Conservation (phyloP, 1,284 basidiomycete genomes). For the Pisolithus thermaeus region DNA sequence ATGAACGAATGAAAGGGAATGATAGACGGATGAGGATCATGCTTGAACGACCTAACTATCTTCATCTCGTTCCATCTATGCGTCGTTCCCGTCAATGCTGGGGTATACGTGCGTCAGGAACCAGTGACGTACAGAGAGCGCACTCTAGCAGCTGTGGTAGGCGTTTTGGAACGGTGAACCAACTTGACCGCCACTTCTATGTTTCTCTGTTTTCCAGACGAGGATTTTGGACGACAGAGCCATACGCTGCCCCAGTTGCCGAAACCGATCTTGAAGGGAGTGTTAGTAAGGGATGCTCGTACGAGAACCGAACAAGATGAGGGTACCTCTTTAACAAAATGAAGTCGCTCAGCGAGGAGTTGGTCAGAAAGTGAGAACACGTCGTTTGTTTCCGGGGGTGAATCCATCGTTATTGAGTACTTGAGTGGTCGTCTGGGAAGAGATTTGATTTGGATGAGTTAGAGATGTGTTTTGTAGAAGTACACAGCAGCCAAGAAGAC, state of each 20-base stretch:
- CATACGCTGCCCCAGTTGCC: conserved; percentile 87
- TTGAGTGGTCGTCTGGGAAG: not conserved
- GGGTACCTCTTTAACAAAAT: conserved; percentile 70
- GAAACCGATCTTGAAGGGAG: conserved; percentile 59
- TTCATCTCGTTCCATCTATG: conserved; percentile 92
- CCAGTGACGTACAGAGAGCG: conserved; percentile 60
- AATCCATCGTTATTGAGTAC: conserved; percentile 20
- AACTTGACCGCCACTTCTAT: conserved; percentile 82
- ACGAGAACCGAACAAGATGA: conserved; percentile 2
- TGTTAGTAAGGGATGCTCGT: not conserved
- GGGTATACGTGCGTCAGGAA: conserved; percentile 2
- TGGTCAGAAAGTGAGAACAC: conserved; percentile 56
- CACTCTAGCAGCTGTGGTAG: conserved; percentile 82
- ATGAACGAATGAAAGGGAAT: conserved; percentile 90
- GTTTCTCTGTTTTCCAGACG: conserved; percentile 35
- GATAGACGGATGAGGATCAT: conserved; percentile 83
- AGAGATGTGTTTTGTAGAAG: conserved; percentile 16
- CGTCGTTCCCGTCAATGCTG: conserved; percentile 11
- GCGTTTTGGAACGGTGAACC: conserved; percentile 73
- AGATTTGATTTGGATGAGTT: not conserved
- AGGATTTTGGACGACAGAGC: conserved; percentile 60
- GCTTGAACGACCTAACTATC: conserved; percentile 75
- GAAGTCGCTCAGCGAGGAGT: conserved; percentile 59
- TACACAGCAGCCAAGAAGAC: conserved; percentile 16
- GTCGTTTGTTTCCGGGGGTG: conserved; percentile 34